These are phyloP conservation scores for Aspergillus sp. DNA, from an alignment of 2,329 filamentous ascomycete genomes.

Conservation along the genomic window DNA sequence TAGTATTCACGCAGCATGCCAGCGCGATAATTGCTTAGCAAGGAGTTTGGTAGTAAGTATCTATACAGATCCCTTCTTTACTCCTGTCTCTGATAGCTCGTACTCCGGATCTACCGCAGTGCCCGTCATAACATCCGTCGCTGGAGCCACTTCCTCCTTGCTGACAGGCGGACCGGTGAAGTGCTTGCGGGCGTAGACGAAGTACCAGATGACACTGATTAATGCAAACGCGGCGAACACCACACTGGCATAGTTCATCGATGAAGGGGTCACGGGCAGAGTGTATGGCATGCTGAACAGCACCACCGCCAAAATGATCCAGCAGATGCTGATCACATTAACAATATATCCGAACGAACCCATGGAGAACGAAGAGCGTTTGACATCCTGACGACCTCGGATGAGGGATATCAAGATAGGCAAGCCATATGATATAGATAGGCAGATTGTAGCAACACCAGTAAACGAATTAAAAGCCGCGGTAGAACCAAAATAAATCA, in stretches of 20 bases:
- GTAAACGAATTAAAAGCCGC: constrained; percentile 80
- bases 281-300: constrained; percentile 75
- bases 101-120: too few species aligned
- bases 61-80: too few species aligned
- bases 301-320: constrained; percentile 69
- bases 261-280: constrained; percentile 55
- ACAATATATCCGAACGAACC: constrained; percentile 67
- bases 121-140: too few species aligned
- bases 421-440: constrained; percentile 72
- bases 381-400: constrained; percentile 64
- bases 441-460: constrained; percentile 75
- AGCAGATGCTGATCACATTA: constrained; percentile 67
- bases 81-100: too few species aligned
- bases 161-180: constrained; percentile 58
- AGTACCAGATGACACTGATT: constrained; percentile 64
- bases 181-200: constrained; percentile 61
- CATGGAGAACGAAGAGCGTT: constrained; percentile 65
- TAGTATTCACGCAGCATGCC: too few species aligned
- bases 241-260: constrained; percentile 68
- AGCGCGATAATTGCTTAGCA: too few species aligned
- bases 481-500: constrained; percentile 76
- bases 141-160: too few species aligned
- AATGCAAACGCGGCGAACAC: constrained; percentile 64
- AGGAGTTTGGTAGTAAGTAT: too few species aligned
- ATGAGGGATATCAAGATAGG: constrained; percentile 72